phyloP scores from a whole-genome alignment of 2,329 filamentous ascomycete genomes.

The Tolypocladium ophioglossoides region DNA sequence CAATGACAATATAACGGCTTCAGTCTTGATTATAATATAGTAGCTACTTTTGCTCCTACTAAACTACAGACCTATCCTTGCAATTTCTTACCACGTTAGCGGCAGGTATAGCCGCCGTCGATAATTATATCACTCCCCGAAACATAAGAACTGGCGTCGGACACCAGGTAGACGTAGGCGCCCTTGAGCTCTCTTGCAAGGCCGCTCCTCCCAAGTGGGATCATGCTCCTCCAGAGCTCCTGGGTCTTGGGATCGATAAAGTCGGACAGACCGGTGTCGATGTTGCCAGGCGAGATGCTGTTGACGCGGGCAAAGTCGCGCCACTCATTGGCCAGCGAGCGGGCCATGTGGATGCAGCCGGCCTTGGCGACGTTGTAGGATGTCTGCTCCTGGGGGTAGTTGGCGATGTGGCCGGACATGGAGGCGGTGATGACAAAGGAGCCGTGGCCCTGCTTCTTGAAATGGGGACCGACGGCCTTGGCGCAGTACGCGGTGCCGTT shows the following conservation, averaged over 20 bases:
- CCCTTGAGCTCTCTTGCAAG: constrained; percentile 62
- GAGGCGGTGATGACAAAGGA: constrained; percentile 60
- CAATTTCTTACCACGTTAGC: not conserved
- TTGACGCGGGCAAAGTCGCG: constrained; percentile 57
- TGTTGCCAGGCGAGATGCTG: constrained; percentile 57
- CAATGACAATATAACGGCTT: too few relatives aligned
- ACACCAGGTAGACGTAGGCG: constrained; percentile 68
- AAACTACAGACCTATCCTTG: too few relatives aligned
- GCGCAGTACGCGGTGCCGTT: constrained; percentile 61
- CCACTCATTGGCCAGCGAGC: constrained; percentile 52
- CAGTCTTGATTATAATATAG: too few relatives aligned
- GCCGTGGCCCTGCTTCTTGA: constrained; percentile 51
- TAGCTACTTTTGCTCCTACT: too few relatives aligned
- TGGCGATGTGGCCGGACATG: constrained; percentile 62
- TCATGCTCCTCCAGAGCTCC: constrained; percentile 63
- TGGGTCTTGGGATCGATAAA: constrained; percentile 58
- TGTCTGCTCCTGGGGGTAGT: constrained; percentile 57
- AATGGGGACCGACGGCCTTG: constrained; percentile 51
- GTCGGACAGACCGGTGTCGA: constrained; percentile 55
- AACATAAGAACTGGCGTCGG: constrained; percentile 65
- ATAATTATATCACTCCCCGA: constrained; percentile 62
- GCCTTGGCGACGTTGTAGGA: constrained; percentile 58
- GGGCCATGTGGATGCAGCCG: constrained; percentile 37
- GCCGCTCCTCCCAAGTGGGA: constrained; percentile 61
- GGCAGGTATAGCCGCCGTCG: constrained; percentile 56